A percentile compares a stretch with the other conserved stretches of the same genome.
Conservation (phyloP, 495 filamentous ascomycete species). For the Penicillium pancosmium region DNA sequence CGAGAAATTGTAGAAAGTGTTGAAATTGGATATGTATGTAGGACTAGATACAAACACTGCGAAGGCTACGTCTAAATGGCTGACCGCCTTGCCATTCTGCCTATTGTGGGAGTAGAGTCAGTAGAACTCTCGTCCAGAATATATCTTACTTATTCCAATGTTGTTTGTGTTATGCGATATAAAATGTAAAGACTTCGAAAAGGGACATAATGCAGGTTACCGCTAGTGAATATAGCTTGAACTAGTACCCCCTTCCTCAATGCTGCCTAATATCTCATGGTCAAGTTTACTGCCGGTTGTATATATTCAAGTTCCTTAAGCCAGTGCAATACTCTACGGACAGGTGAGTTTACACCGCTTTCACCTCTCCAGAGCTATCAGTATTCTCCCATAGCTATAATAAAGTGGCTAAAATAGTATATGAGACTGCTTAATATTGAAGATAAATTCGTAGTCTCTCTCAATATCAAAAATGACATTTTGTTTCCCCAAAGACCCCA, state of each 20-base stretch:
- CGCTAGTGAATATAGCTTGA: no score
- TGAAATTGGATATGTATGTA: neutral
- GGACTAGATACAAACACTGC: neutral
- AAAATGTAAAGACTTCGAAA: no score
- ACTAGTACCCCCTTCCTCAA: no score
- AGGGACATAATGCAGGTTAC: neutral
- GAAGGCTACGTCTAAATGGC: neutral
- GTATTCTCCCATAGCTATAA: no score
- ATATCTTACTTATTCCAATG: no score
- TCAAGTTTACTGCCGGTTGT: neutral
- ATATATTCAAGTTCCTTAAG: neutral
- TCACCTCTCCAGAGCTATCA: neutral
- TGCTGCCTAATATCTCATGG: no score
- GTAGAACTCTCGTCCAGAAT: no score
- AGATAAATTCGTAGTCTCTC: neutral
- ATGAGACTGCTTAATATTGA: no score
- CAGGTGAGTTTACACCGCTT: neutral
- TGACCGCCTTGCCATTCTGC: neutral
- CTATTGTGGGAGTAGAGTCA: neutral
- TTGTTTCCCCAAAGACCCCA: no score
- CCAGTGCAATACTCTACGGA: no score
- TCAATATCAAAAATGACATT: neutral
- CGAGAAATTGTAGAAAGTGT: neutral
- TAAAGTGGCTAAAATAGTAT: no score
- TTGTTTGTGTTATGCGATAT: no score